Evolutionary conservation across 2,329 filamentous ascomycete genomes (phyloP).

Genomic region (Sporothrix brunneoviolacea): DNA sequence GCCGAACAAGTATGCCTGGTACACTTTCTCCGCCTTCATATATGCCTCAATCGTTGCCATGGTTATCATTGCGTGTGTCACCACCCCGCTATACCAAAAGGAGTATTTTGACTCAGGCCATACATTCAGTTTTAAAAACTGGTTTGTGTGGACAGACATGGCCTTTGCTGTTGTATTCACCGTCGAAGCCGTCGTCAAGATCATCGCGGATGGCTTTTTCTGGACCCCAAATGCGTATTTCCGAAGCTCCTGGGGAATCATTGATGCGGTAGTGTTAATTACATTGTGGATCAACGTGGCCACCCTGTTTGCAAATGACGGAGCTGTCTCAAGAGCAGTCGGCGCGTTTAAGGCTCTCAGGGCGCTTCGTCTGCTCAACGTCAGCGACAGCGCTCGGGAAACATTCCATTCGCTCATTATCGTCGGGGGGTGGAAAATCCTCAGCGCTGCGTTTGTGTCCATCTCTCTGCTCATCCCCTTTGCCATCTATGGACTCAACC

Average conservation of each 20-base stretch:
- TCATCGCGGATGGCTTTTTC: slow-evolving; percentile 89
- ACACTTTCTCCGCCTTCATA: slow-evolving; percentile 85
- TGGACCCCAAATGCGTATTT: slow-evolving; percentile 98
- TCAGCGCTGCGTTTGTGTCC: slow-evolving; percentile 88
- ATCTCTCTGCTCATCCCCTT: slow-evolving; percentile 92
- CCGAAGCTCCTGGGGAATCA: slow-evolving; percentile 92
- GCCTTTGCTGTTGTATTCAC: slow-evolving; percentile 85
- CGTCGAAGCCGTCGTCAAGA: slow-evolving; percentile 80
- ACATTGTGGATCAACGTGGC: slow-evolving; percentile 94
- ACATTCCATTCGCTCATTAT: slow-evolving; percentile 97
- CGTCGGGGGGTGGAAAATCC: slow-evolving; percentile 86
- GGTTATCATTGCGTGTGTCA: slow-evolving; percentile 93
- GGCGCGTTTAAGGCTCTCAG: slow-evolving; percentile 96
- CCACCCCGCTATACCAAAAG: slow-evolving; percentile 89
- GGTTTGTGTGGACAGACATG: slow-evolving; percentile 93
- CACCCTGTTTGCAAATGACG: slow-evolving; percentile 74
- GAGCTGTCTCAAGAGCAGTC: slow-evolving; percentile 79
- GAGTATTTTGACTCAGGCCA: slow-evolving; percentile 64
- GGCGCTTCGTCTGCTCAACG: slow-evolving; percentile 83
- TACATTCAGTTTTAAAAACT: slow-evolving; percentile 60
- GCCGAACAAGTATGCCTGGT: slow-evolving; percentile 87
- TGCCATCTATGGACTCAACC: slow-evolving; percentile 88
- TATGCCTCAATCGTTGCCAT: slow-evolving; percentile 93
- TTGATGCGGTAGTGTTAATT: slow-evolving; percentile 83
- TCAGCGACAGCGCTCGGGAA: slow-evolving; percentile 90